Base-by-base conservation (phyloP, 805 yeast species). In the Ogataea paraovalis region DNA sequence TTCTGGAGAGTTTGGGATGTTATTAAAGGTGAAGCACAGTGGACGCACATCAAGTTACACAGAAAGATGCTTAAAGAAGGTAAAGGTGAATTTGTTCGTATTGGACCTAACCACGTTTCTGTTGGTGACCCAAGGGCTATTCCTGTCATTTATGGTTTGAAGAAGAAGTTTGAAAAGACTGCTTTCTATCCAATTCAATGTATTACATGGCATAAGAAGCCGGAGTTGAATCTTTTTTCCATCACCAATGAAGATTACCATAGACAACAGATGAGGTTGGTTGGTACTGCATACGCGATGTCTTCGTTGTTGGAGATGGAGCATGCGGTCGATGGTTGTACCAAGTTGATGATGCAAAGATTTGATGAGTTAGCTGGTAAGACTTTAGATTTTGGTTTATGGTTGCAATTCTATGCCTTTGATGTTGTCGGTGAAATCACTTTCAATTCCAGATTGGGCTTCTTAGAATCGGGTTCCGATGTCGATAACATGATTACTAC, bases 401-500 rank as follows among this genome's bases (percentile, higher is more conserved):
- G 56, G 56, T 30, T 53, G 34, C 56, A 53, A 20, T 48, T 42
- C 20, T 53, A 50, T 43, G 56, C 56, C 7, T 53, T 53, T 42
- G 56, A 53, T 40, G 56, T 50, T 33, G 54, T 53, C 23, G 56
- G 54, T 18, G 53, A 50, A 25, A 50, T 53, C 23, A 50, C 51
- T 13, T 53, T 53, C 49, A 50, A 48, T 41, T 42, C 46, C 4
- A 49, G 41, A 25, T 34, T 53, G 8, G 56, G 56, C 3, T 53
- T 53, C 30, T 46, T 53, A 40, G 40, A 50, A 36, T 39, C 42
- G 10, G 56, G 56, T 18, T 39, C 39, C 19, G 56, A 53, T 32
- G 53, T 53, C 22, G 54, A 46, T 16, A 48, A 43, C 2, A 53
- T 53, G 54, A 53, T 51, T 33, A 38, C 25, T 10, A 49, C 49